Percentiles rank a stretch among this genome's conserved stretches.
Conservation (phyloP, 192 early-diverging fungal species). For the Borealophlyctis nickersoniae region DNA sequence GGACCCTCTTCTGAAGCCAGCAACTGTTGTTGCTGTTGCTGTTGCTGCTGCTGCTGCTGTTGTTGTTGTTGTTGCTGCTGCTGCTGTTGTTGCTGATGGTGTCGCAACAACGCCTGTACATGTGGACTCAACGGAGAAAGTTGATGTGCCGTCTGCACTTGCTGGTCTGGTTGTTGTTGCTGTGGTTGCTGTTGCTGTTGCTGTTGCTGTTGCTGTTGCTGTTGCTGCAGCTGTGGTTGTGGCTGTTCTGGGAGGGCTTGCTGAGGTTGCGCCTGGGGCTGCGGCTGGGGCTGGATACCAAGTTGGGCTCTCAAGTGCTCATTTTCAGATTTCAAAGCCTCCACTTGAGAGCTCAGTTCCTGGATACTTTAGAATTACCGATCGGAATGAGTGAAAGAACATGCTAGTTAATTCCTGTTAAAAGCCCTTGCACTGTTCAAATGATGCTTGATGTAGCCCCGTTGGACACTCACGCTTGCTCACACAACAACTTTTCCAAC, state of each 20-base stretch:
- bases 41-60: slow-evolving; percentile 3
- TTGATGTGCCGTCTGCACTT: too few species aligned
- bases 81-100: not conserved
- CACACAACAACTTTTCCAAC: slow-evolving; percentile 51
- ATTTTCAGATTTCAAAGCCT: slow-evolving; percentile 24
- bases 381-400: not conserved
- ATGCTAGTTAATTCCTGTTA: not conserved
- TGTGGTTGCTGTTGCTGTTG: too few species aligned
- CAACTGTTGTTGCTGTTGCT: not conserved
- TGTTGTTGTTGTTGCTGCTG: not conserved
- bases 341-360: slow-evolving; percentile 23
- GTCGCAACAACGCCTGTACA: not conserved
- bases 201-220: not conserved
- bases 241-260: not conserved
- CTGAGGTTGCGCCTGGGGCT: not conserved
- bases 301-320: slow-evolving; percentile 6
- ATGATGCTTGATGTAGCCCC: too few species aligned
- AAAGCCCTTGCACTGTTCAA: not conserved
- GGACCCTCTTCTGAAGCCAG: not conserved
- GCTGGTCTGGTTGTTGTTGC: too few species aligned
- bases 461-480: slow-evolving; percentile 44
- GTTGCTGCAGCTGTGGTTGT: not conserved
- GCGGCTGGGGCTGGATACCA: not conserved
- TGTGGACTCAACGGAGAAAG: too few species aligned
- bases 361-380: slow-evolving; percentile 24